Conservation (phyloP, 345 rosid species). For the Moricandia arvensis region DNA sequence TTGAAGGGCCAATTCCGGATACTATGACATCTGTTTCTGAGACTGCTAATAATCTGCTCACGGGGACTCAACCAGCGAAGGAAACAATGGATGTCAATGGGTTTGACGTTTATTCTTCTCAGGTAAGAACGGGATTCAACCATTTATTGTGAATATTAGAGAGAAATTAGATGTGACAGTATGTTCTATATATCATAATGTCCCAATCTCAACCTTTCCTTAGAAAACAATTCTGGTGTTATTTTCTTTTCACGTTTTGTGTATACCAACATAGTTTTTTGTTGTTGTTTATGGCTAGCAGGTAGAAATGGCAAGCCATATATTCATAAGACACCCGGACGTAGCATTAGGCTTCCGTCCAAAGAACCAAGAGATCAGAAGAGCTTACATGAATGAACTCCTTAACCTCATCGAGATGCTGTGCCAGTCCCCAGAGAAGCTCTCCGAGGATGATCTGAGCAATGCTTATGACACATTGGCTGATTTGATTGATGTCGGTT, state of each 20-base stretch:
- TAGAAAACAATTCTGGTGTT: background rate
- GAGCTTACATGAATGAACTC: slow-evolving; percentile 18
- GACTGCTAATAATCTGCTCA: background rate
- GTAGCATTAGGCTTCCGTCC: slow-evolving; percentile 15
- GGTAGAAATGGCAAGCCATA: background rate
- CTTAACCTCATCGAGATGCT: slow-evolving; percentile 3
- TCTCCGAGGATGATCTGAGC: slow-evolving; percentile 17
- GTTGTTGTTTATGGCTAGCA: no score
- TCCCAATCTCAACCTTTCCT: background rate
- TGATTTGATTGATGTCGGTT: slow-evolving; percentile 25
- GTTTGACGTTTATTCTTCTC: background rate
- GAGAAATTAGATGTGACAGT: background rate
- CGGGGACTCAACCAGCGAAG: background rate
- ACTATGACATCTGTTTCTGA: background rate
- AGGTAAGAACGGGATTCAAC: background rate
- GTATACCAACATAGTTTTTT: no score
- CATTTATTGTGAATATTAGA: no score
- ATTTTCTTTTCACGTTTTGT: no score
- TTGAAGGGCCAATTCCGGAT: no score
- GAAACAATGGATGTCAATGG: slow-evolving; percentile 7
- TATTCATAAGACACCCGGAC: slow-evolving; percentile 27
- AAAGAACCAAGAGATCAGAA: slow-evolving; percentile 5
- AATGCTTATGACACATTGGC: slow-evolving; percentile 6
- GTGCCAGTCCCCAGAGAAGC: slow-evolving; percentile 16
- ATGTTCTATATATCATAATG: no score